Base-by-base conservation (phyloP, 805 yeast species). In the Wickerhamiella siamensis region DNA sequence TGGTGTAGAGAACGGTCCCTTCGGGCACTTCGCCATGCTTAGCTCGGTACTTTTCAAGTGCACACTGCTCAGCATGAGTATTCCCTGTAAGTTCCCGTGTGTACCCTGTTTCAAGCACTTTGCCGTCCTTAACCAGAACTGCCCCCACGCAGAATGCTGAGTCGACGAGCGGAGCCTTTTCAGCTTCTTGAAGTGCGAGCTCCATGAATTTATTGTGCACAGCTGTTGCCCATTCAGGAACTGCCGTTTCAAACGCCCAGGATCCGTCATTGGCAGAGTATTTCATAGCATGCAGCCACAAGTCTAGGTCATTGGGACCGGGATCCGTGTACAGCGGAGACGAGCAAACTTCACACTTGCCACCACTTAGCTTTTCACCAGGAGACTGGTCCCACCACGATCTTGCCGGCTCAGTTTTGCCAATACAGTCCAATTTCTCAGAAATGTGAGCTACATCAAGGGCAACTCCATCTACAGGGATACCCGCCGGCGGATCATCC, bases 1-100 rank as follows among this genome's bases (percentile, higher is more conserved):
- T 84, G 0, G 97, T 88, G 59, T 83, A 91, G 10, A 91, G 59
- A 31, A 81, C 83, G 0, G 91, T 74, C 0, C 94, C 94, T 6
- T 52, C 55, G 1, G 95, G 95, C 2, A 84, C 65, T 2, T 61
- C 62, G 9, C 64, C 65, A 1, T 61, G 57, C 31, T 60, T 51
- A 5, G 55, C 50, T 43, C 67, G 74, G 51, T 77, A 79, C 59
- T 91, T 91, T 26, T 77, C 80, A 43, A 91, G 56, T 0, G 95
- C 95, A 64, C 93, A 80, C 57, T 91, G 95, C 54, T 91, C 98
- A 3, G 98, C 98, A 58, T 88, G 98, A 0, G 98, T 88, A 59
- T 88, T 91, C 0, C 97, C 98, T 16, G 79, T 82, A 2, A 87
- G 63, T 59, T 91, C 98, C 42, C 97, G 69, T 0, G 97, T 83